phyloP scores from a whole-genome alignment of 2,329 filamentous ascomycete species.

The Akanthomyces uredinophilus region DNA sequence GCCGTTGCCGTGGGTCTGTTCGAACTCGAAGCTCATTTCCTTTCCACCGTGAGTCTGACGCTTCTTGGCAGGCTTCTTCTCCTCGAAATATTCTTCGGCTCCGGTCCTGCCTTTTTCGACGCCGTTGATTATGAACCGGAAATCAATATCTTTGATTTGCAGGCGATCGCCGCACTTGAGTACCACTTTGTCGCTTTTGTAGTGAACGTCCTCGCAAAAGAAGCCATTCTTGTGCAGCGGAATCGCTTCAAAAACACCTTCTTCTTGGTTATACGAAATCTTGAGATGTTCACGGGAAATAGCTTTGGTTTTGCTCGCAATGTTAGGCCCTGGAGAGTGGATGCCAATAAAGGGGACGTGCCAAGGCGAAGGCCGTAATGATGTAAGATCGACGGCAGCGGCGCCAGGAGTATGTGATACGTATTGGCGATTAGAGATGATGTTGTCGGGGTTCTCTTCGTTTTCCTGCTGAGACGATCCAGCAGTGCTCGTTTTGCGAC shows the following conservation, averaged over 20 bases:
- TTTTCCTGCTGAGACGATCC: conserved; percentile 39
- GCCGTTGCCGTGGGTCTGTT: conserved; percentile 54
- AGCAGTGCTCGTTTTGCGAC: conserved; percentile 41
- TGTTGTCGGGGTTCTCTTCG: conserved; percentile 40
- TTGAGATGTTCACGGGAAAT: conserved; percentile 71
- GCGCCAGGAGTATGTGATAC: conserved; percentile 56
- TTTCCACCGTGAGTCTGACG: conserved; percentile 54
- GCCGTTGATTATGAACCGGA: conserved; percentile 64
- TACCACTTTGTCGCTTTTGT: conserved; percentile 49
- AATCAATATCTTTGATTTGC: conserved; percentile 65
- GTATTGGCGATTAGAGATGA: conserved; percentile 55
- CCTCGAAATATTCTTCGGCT: conserved; percentile 41
- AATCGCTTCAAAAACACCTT: conserved; percentile 59
- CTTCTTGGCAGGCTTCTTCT: conserved; percentile 38
- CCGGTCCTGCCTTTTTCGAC: conserved; percentile 53
- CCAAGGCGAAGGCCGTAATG: conserved; percentile 54
- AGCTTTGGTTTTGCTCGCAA: conserved; percentile 59
- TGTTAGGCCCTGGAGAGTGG: conserved; percentile 61
- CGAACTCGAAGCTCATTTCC: conserved; percentile 70
- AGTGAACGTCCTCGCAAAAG: conserved; percentile 58
- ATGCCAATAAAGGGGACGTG: conserved; percentile 65
- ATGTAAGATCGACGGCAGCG: conserved; percentile 53
- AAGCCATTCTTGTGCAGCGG: conserved; percentile 62
- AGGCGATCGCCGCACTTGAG: conserved; percentile 62
- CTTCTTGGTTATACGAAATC: conserved; percentile 63